A percentile compares a stretch with the other conserved stretches of the same genome.
phyloP scores from a whole-genome alignment of 2,329 filamentous ascomycete species.

The Orbilia quercus region DNA sequence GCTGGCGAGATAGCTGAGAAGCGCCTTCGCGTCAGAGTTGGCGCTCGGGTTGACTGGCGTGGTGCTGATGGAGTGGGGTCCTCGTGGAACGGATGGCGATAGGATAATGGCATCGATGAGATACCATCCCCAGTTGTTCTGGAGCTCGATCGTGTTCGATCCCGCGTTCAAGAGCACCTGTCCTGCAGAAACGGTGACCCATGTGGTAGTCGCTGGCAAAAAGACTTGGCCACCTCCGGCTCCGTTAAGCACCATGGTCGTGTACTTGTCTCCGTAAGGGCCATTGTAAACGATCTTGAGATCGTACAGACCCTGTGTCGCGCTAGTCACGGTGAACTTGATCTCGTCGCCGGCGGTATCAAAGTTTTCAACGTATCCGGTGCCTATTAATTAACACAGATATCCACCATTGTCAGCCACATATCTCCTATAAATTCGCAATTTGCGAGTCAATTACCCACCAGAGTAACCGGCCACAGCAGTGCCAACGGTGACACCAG shows the following conservation, averaged over 20 bases:
- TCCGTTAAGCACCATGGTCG: constrained; percentile 65
- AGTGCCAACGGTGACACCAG: constrained; percentile 64
- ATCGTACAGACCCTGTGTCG: constrained; percentile 64
- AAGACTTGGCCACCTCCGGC: constrained; percentile 64
- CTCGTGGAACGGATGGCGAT: constrained; percentile 62
- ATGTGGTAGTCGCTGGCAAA: constrained; percentile 63
- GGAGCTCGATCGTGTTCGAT: constrained; percentile 65
- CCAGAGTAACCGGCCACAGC: constrained; percentile 63
- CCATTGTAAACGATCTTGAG: constrained; percentile 65
- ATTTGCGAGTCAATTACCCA: not conserved
- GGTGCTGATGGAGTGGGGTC: constrained; percentile 63
- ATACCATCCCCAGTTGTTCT: constrained; percentile 68
- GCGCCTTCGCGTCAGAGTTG: constrained; percentile 60
- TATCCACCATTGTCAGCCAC: not conserved
- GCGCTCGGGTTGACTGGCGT: constrained; percentile 61
- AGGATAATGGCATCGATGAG: constrained; percentile 66
- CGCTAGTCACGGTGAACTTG: constrained; percentile 66
- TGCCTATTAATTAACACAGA: constrained; percentile 61
- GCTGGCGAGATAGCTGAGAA: constrained; percentile 65
- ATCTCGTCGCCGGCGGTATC: constrained; percentile 64
- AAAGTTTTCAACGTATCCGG: constrained; percentile 67
- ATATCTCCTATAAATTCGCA: not conserved
- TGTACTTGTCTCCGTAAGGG: constrained; percentile 66
- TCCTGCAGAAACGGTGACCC: constrained; percentile 64
- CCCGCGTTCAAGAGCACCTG: constrained; percentile 66